Conservation (phyloP, 805 yeast genomes). For the Saturnispora silvae region DNA sequence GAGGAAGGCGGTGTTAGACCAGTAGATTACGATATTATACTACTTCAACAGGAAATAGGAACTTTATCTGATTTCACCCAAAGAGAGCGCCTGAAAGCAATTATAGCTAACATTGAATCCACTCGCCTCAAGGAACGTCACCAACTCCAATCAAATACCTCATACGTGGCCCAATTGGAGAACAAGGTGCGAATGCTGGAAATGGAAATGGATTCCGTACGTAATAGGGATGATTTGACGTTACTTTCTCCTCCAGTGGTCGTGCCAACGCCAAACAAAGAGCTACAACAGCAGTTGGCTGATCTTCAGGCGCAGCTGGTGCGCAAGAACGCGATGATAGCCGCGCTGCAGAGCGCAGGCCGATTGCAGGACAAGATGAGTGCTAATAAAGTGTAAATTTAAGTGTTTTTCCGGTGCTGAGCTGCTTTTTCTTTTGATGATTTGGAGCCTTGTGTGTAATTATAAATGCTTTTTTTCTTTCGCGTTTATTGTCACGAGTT, state of each 20-base stretch:
- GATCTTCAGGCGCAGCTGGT: slow-evolving; percentile 52
- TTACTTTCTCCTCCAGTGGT: background rate
- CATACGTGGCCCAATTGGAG: slow-evolving; percentile 11
- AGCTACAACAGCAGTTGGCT: slow-evolving; percentile 57
- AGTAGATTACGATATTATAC: slow-evolving; percentile 1
- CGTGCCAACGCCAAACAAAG: background rate
- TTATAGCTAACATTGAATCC: background rate
- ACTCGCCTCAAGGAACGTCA: slow-evolving; percentile 5
- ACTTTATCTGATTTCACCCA: background rate
- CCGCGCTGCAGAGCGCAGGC: slow-evolving; percentile 34
- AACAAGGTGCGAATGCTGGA: slow-evolving; percentile 10
- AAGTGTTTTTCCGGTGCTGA: too few relatives aligned
- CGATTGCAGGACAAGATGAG: too few relatives aligned
- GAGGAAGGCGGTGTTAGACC: slow-evolving; percentile 1
- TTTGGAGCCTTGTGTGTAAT: too few relatives aligned
- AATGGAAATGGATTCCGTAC: slow-evolving; percentile 8
- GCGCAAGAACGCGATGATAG: slow-evolving; percentile 72
- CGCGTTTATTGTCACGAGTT: too few relatives aligned
- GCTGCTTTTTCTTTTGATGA: too few relatives aligned
- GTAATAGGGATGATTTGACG: background rate
- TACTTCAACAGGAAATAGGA: background rate
- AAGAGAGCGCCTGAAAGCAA: background rate
- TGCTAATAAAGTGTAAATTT: too few relatives aligned
- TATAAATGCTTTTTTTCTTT: too few relatives aligned
- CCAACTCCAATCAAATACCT: slow-evolving; percentile 6